Conservation (phyloP, 169 alveolate genomes). For the Besnoitia besnoiti region DNA sequence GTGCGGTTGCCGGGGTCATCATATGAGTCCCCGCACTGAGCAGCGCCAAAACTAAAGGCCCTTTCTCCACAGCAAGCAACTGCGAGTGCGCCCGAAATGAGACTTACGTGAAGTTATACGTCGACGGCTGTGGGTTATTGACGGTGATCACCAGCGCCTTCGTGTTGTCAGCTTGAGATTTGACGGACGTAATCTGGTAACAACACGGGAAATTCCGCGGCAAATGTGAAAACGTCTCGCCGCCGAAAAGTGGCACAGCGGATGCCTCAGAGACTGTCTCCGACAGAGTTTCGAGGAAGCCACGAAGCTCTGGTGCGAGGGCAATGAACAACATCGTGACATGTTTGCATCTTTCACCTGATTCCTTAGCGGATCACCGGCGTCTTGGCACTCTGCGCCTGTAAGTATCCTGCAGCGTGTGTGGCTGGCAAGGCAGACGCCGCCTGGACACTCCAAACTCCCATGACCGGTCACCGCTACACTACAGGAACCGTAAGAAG, state of each 20-base stretch:
- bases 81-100: no score
- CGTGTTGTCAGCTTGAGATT: slow-evolving; percentile 65
- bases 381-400: background rate
- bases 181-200: slow-evolving; percentile 60
- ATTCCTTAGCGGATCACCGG: background rate
- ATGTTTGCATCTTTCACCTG: no score
- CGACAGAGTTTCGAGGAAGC: background rate
- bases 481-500: background rate
- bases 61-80: no score
- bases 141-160: slow-evolving; percentile 59
- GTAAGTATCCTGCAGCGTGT: background rate
- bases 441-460: background rate
- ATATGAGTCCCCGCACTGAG: no score
- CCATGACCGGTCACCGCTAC: background rate
- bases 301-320: background rate
- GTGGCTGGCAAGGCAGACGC: background rate
- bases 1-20: no score
- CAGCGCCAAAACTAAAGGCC: no score
- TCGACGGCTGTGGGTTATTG: slow-evolving; percentile 63
- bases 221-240: background rate
- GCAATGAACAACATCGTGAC: background rate
- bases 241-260: background rate
- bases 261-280: no score
- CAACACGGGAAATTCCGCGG: background rate
- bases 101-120: slow-evolving; percentile 66